Percentiles rank a stretch among this genome's conserved stretches.
Evolutionary conservation across 1,139 yeast genomes (phyloP).

Genomic region (Sugiyamaella xylanicola): DNA sequence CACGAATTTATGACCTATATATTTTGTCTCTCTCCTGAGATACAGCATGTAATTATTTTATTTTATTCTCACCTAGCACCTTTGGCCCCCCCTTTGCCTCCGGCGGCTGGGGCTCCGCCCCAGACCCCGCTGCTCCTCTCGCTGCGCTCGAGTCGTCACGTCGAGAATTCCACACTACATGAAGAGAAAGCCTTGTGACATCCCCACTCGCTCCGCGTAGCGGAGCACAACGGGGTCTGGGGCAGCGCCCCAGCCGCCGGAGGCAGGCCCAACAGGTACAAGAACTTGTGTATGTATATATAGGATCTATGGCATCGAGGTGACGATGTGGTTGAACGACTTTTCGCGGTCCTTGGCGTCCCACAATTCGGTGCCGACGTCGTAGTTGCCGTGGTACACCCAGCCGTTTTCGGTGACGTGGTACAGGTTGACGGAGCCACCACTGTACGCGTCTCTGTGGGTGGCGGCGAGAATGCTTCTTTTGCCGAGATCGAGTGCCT

Average conservation of each 20-base stretch:
- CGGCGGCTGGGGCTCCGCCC: conserved; percentile 4
- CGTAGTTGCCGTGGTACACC: conserved; percentile 93
- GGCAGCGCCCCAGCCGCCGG: conserved; percentile 9
- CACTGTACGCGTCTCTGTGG: conserved; percentile 97
- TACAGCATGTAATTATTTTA: conserved; percentile 15
- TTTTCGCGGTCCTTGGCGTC: conserved; percentile 85
- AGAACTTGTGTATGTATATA: conserved; percentile 14
- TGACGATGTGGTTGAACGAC: conserved; percentile 84
- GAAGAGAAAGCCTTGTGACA: no score
- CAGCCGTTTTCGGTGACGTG: conserved; percentile 94
- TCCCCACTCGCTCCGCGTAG: no score
- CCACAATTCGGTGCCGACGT: conserved; percentile 91
- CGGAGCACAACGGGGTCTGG: background rate
- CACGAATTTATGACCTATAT: conserved; percentile 21
- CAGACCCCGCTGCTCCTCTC: conserved; percentile 1
- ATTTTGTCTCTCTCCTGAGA: conserved; percentile 15
- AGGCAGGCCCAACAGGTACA: background rate
- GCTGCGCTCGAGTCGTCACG: conserved; percentile 1
- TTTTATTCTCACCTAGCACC: conserved; percentile 4
- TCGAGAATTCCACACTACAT: background rate
- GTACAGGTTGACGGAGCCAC: conserved; percentile 92
- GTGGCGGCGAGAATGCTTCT: conserved; percentile 97
- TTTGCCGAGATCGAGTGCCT: conserved; percentile 91
- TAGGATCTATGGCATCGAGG: conserved; percentile 11
- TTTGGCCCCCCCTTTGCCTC: background rate